A percentile compares a stretch with the other conserved stretches of the same genome.
phyloP scores from a whole-genome alignment of 495 filamentous ascomycete species.

The Diplogelasinospora grovesii region DNA sequence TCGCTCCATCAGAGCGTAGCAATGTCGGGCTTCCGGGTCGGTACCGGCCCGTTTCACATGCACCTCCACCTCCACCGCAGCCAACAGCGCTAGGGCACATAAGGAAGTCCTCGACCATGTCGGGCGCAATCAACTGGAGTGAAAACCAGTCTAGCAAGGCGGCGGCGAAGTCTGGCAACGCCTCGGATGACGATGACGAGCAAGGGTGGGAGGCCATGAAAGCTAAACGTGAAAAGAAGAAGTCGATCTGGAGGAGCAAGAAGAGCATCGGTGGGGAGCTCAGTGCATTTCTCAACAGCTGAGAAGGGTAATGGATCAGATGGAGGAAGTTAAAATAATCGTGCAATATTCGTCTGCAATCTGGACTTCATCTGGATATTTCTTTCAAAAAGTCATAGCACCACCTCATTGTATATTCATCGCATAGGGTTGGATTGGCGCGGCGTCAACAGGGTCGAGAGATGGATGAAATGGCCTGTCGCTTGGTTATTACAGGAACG shows the following conservation, averaged over 20 bases:
- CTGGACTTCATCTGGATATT: background rate
- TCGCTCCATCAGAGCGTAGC: constrained; percentile 91
- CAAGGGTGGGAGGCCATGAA: constrained; percentile 80
- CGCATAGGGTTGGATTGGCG: background rate
- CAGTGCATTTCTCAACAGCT: constrained; percentile 35
- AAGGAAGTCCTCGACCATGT: constrained; percentile 45
- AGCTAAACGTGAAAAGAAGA: constrained; percentile 76
- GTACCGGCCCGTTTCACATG: constrained; percentile 83
- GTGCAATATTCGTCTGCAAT: background rate
- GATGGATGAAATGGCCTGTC: background rate
- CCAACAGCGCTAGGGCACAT: constrained; percentile 20
- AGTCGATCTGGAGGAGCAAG: constrained; percentile 64
- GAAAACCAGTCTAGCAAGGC: constrained; percentile 17
- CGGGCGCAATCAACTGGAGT: constrained; percentile 44
- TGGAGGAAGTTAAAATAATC: too few species aligned
- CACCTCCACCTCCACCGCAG: constrained; percentile 29
- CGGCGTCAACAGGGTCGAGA: background rate
- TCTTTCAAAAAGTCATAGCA: background rate
- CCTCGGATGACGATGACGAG: constrained; percentile 69
- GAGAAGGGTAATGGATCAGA: too few species aligned
- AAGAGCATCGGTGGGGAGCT: constrained; percentile 41
- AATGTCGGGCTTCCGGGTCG: constrained; percentile 83
- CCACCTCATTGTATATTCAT: background rate
- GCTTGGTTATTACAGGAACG: constrained; percentile 10
- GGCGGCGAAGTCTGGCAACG: constrained; percentile 24